Base-by-base conservation (phyloP, 805 yeast genomes). In the Lipomyces yamadae region DNA sequence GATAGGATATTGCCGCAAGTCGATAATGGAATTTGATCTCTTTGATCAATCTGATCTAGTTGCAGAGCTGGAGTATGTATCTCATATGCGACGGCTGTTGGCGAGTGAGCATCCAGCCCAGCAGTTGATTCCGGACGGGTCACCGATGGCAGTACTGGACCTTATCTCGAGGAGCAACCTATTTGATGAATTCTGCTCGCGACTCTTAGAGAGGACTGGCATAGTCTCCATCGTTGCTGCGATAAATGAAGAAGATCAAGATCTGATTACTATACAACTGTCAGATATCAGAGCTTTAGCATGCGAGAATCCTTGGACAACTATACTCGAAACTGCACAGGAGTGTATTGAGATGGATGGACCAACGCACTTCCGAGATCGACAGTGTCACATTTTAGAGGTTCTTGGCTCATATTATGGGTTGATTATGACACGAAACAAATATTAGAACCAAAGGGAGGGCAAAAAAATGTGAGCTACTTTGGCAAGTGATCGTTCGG, bases 1-100 rank as follows among this genome's bases (percentile, higher is more conserved):
- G 56, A 53, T 53, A 5, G 56, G n/a, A 53, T 53, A 53, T n/a
- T n/a, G 34, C 13, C 56, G 56, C 34, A 53, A 53, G 24, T 39
- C 45, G 45, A 39, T 39, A 11, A 15, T 3, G 6, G 24, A 53
- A 11, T 53, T 30, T 53, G 45, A n/a, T 39, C 45, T 39, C n/a
- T 4, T 39, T 4, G 45, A 39, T 10, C n/a, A 11, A n/a, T 2
- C 45, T 39, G 11, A 15, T 6, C 56, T 53, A 11, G 18, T 53
- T 1, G 56, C 15, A 53, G 56, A 53, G 13, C 13, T 53, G 24
- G 18, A n/a, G 18, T 53, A n/a, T 53, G 15, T 53, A 29, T 30
- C 32, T 11, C 34, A 13, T n/a, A 6, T 32, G 32, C 24, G 32
- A 50, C 55, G 2, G 11, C 32, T 50, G 2, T 1, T 50, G 32